Percentiles rank a stretch among this genome's conserved stretches.
These are phyloP conservation scores for Hypoxylon lenormandii DNA, from an alignment of 495 filamentous ascomycete genomes.

Conservation along the genomic window DNA sequence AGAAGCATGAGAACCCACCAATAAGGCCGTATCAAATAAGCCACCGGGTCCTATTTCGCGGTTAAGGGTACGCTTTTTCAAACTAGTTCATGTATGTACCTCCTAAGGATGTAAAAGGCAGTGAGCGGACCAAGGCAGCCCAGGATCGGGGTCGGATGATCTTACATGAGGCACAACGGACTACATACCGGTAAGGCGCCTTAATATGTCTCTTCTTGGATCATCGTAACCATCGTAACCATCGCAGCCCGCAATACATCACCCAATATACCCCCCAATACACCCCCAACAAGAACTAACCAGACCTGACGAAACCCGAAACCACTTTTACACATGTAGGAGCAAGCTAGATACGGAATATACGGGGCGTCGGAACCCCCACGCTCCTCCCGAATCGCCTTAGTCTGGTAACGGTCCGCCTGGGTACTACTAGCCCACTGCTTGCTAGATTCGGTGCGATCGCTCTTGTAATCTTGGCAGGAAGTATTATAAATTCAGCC, in stretches of 20 bases:
- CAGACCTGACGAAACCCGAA: no score
- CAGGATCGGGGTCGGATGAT: no score
- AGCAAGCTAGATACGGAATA: slow-evolving; percentile 1
- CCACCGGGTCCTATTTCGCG: background rate
- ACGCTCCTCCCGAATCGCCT: slow-evolving; percentile 14
- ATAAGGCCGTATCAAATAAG: background rate
- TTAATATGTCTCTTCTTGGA: slow-evolving; percentile 7
- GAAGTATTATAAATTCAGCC: slow-evolving; percentile 30
- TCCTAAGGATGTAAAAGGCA: no score
- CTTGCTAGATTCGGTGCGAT: slow-evolving; percentile 9
- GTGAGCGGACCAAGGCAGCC: no score
- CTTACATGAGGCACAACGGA: background rate
- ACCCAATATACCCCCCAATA: no score
- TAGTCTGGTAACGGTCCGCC: background rate
- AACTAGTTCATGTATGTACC: no score
- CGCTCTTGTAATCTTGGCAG: slow-evolving; percentile 2
- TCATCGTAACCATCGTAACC: slow-evolving; percentile 1
- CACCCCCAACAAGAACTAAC: no score
- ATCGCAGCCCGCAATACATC: no score
- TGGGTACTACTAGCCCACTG: background rate
- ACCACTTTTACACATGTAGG: no score
- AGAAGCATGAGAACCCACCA: background rate
- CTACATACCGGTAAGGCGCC: background rate
- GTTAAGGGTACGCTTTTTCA: no score
- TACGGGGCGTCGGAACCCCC: slow-evolving; percentile 23